Base-by-base conservation (phyloP, 768 basidiomycete species). In the Lentinus brumalis region DNA sequence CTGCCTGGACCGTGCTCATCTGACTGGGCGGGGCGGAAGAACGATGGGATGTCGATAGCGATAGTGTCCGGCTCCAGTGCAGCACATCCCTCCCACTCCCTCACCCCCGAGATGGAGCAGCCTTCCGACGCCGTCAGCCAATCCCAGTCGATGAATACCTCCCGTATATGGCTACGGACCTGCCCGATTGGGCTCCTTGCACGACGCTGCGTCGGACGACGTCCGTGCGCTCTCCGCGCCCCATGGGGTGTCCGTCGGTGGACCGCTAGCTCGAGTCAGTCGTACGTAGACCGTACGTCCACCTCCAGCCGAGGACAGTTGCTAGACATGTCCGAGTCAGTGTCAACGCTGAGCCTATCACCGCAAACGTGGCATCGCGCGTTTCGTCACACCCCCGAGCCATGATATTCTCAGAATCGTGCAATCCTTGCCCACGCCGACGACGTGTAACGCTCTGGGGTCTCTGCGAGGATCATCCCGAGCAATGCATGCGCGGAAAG, bases 1-100 rank as follows among this genome's bases (percentile, higher is more conserved):
- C 38, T 61, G 59, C 50, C 65, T 66, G 62, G 66, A 18, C 62
- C 60, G 49, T 51, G 59, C 59, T 59, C 58, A 64, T 60, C 51
- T 58, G 57, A 57, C 56, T 62, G 56, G 26, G 40, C 5, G 58
- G 44, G 46, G 52, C 53, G 60, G 55, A 39, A 56, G 55, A 53
- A 53, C 55, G 60, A 53, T 56, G 55, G 32, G 31, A 56, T 14
- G 60, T 56, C 60, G 60, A 61, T 61, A 61, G 60, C 55, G 60
- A 61, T 61, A n/a, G 5, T 49, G 46, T 1, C 14, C 46, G 46
- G 46, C 26, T 6, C 15, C 42, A 44, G 42, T 44, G 5, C 46
- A 54, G 16, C 12, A 18, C n/a, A 21, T 53, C 38, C 42, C 18
- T n/a, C 39, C 18, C 12, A 14, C 21, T 39, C 10, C 29, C 15